A percentile compares a stretch with the other conserved stretches of the same genome.
These are phyloP conservation scores for Tremella fuciformis DNA, from an alignment of 768 basidiomycete species.

Conservation along the genomic window DNA sequence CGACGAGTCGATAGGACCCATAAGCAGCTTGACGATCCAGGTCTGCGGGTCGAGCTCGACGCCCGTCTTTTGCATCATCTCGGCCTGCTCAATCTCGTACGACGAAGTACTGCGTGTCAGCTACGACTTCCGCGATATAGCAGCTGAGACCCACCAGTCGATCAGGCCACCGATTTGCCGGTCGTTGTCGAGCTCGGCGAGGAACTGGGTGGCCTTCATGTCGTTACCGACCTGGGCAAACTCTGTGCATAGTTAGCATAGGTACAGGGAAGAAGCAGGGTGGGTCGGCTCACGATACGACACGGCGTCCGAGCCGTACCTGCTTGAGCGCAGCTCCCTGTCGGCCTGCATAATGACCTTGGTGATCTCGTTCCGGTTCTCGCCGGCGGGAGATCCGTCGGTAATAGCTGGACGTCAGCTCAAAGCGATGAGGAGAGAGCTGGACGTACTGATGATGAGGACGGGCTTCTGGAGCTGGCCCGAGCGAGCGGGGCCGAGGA, in stretches of 20 bases:
- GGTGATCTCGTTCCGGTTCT: slow-evolving; percentile 47
- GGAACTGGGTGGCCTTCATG: slow-evolving; percentile 51
- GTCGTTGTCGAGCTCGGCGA: slow-evolving; percentile 52
- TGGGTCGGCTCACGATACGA: slow-evolving; percentile 42
- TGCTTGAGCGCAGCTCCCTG: slow-evolving; percentile 43
- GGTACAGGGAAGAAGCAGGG: not conserved
- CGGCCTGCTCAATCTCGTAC: slow-evolving; percentile 47
- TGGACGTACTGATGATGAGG: slow-evolving; percentile 50
- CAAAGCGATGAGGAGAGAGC: no score
- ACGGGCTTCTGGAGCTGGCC: slow-evolving; percentile 53
- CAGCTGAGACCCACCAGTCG: slow-evolving; percentile 34
- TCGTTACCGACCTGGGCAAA: slow-evolving; percentile 52
- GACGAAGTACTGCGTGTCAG: slow-evolving; percentile 26
- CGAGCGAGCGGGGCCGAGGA: slow-evolving; percentile 51
- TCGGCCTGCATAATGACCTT: slow-evolving; percentile 49
- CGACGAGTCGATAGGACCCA: slow-evolving; percentile 30
- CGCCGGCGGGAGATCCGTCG: slow-evolving; percentile 45
- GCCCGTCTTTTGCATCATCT: slow-evolving; percentile 48
- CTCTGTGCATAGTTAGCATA: slow-evolving; percentile 18
- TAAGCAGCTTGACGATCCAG: slow-evolving; percentile 51
- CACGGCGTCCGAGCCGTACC: slow-evolving; percentile 50
- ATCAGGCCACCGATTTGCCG: slow-evolving; percentile 52
- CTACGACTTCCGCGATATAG: not conserved
- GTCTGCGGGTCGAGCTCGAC: slow-evolving; percentile 47
- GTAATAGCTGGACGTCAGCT: slow-evolving; percentile 27